Conservation (phyloP, 1,139 yeast genomes). For the Suhomyces bolitotheri region DNA sequence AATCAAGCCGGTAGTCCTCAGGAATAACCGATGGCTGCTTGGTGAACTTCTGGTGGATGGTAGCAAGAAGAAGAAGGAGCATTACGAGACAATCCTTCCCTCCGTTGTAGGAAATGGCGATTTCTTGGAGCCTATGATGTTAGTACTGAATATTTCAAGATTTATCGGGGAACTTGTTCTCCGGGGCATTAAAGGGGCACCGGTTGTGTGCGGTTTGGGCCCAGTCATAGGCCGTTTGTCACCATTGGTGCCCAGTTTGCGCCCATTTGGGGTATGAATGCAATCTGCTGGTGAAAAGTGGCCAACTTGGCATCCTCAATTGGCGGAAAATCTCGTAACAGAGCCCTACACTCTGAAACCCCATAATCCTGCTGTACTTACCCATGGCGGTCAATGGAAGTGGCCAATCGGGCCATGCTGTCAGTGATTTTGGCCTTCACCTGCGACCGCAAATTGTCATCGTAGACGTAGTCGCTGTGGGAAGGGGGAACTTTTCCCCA, state of each 20-base stretch:
- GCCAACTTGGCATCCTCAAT: too few relatives aligned
- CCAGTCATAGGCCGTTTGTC: too few relatives aligned
- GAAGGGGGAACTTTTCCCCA: conserved; percentile 27
- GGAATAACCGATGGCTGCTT: conserved; percentile 20
- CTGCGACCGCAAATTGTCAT: conserved; percentile 23
- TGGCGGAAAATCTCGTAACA: too few relatives aligned
- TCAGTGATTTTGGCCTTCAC: conserved; percentile 34
- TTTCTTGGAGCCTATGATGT: conserved; percentile 45
- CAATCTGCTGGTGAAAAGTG: too few relatives aligned
- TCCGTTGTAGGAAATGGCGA: conserved; percentile 82
- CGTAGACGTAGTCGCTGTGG: conserved; percentile 23
- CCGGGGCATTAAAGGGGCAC: too few relatives aligned
- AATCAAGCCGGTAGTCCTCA: conserved; percentile 42
- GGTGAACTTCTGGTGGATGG: conserved; percentile 43
- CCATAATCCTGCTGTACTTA: conserved; percentile 25
- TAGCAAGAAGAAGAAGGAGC: conserved; percentile 65
- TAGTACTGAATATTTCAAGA: too few relatives aligned
- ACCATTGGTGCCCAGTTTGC: too few relatives aligned
- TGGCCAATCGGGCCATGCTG: conserved; percentile 33
- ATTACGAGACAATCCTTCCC: conserved; percentile 90
- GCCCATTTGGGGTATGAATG: too few relatives aligned
- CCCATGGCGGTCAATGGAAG: conserved; percentile 36
- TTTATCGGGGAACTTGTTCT: too few relatives aligned
- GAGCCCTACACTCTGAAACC: too few relatives aligned
- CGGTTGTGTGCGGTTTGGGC: too few relatives aligned